These are phyloP conservation scores for Geranomyces variabilis DNA, from an alignment of 192 early-diverging fungal genomes.

Conservation along the genomic window DNA sequence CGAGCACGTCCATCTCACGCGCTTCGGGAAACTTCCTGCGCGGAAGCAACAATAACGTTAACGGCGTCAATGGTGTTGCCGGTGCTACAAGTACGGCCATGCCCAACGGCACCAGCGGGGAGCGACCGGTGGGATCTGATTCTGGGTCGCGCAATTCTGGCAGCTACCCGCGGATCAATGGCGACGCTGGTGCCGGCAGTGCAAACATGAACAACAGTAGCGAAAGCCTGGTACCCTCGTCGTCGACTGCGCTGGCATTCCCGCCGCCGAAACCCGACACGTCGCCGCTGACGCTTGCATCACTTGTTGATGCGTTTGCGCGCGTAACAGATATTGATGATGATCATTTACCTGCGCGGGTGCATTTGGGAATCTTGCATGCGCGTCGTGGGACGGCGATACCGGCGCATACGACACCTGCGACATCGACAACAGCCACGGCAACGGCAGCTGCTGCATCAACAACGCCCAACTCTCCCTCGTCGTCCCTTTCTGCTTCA, in stretches of 20 bases:
- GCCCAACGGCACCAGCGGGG: too few species aligned
- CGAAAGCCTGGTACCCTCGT: background rate
- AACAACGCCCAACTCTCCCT: too few species aligned
- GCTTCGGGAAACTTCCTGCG: background rate
- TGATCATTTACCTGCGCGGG: conserved; percentile 50
- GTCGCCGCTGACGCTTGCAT: conserved; percentile 34
- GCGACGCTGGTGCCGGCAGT: background rate
- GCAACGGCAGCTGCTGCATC: too few species aligned
- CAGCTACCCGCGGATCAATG: background rate
- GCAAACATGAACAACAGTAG: background rate
- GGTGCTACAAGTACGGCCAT: background rate
- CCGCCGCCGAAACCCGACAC: conserved; percentile 25
- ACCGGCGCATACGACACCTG: too few species aligned
- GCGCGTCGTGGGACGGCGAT: background rate
- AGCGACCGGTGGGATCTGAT: background rate
- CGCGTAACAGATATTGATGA: conserved; percentile 44
- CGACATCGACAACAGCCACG: too few species aligned
- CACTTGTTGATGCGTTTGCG: conserved; percentile 38
- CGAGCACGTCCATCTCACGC: background rate
- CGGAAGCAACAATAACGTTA: too few species aligned
- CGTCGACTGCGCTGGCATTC: too few species aligned
- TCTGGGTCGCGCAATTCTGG: background rate
- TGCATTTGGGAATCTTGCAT: conserved; percentile 48
- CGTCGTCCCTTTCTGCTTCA: too few species aligned
- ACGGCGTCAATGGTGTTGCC: background rate